phyloP scores from a whole-genome alignment of 2,329 filamentous ascomycete species.

The Magnaporthiopsis poae region DNA sequence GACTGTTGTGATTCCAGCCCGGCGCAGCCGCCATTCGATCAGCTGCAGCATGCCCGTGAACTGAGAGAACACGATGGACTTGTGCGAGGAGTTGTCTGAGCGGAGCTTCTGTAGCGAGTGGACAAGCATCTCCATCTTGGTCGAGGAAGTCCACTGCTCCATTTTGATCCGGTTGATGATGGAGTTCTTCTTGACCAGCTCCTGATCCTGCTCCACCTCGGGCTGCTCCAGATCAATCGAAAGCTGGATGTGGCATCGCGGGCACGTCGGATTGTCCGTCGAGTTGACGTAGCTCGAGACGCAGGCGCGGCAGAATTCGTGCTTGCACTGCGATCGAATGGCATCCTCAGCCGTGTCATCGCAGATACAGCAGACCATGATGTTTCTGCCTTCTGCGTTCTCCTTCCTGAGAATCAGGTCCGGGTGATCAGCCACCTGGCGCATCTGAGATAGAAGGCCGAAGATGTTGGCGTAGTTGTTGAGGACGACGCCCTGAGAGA shows the following conservation, averaged over 20 bases:
- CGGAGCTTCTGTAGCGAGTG: slow-evolving; percentile 88
- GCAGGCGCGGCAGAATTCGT: slow-evolving; percentile 81
- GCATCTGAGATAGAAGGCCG: slow-evolving; percentile 97
- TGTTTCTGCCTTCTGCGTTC: slow-evolving; percentile 74
- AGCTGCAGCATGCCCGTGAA: slow-evolving; percentile 96
- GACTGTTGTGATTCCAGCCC: slow-evolving; percentile 94
- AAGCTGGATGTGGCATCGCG: slow-evolving; percentile 80
- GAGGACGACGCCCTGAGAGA: slow-evolving; percentile 83
- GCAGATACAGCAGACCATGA: slow-evolving; percentile 86
- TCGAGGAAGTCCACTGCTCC: slow-evolving; percentile 96
- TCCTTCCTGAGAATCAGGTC: slow-evolving; percentile 88
- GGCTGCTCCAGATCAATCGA: slow-evolving; percentile 90
- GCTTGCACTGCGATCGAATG: slow-evolving; percentile 81
- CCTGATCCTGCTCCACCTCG: slow-evolving; percentile 85
- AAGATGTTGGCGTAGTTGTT: slow-evolving; percentile 99
- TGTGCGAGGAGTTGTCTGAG: slow-evolving; percentile 84
- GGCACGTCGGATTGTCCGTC: slow-evolving; percentile 70
- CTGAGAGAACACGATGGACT: slow-evolving; percentile 95
- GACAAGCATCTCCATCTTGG: slow-evolving; percentile 92
- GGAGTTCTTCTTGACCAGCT: slow-evolving; percentile 79
- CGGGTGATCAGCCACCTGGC: slow-evolving; percentile 91
- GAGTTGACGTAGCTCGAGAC: slow-evolving; percentile 72
- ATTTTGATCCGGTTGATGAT: slow-evolving; percentile 99
- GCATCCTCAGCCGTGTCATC: slow-evolving; percentile 94
- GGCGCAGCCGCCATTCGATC: slow-evolving; percentile 89